Base-by-base conservation (phyloP, 129 eudicot species). In the Apium graveolens region DNA sequence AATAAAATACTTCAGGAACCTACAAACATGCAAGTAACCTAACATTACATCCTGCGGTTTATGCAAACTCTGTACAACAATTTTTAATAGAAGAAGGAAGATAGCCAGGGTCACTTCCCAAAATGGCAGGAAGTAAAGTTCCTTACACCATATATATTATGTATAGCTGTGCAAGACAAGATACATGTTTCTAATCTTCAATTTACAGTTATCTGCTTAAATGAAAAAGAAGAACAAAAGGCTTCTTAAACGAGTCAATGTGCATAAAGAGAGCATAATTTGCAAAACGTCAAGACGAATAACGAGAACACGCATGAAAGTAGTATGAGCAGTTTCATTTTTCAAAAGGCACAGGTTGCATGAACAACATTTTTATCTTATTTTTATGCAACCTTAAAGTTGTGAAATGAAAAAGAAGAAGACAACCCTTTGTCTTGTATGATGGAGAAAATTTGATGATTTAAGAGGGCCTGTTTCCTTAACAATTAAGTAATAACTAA, bases 1-100 rank as follows among this genome's bases (percentile, higher is more conserved):
- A 91, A 75, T 92, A 92, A 80, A 95, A 95, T 26, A 95, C 97
- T 81, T 95, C 97, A 53, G 93, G 91, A 29, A 95, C 90, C 99
- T 95, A 78, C 82, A 82, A 86, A 82, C 37, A 77, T 45, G 27
- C 9, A 65, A n/a, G 35, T 60, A 48, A 77, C 71, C 27, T 29
- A 69, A 83, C 76, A 78, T 53, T 73, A 68, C 55, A 62, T 5
- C 43, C 39, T 43, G 69, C 48, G 6, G 6, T 42, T 31, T 39
- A 42, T 11, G 14, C 53, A 72, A 72, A 72, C 29, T 11, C 32
- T 70, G 11, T 4, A 18, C 8, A 37, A 21, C n/a, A 37, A 26
- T 13, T 66, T 27, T 66, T 32, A 66, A 66, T 16, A 66, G 39
- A 32, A 65, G 37, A 63, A 11, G 29, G 37, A 63, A 11, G 29